These are phyloP conservation scores for Hypericum perforatum DNA, from an alignment of 345 rosid species.

Conservation along the genomic window DNA sequence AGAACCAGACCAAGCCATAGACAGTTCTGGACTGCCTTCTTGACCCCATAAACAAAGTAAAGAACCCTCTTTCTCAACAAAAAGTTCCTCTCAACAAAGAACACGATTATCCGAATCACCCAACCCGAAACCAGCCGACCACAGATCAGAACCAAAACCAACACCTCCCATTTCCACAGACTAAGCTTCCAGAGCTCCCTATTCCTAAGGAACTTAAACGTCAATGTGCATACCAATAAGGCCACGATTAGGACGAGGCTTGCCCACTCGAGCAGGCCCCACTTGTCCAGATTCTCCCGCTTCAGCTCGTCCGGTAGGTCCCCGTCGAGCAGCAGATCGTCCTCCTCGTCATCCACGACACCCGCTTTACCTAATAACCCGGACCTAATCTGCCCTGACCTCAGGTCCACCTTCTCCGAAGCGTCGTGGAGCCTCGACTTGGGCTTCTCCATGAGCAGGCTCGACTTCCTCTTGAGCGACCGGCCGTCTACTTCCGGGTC, in stretches of 20 bases:
- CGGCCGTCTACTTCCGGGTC: constrained; percentile 8
- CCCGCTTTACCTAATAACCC: constrained; percentile 17
- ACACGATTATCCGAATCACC: neutral
- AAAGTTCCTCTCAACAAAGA: neutral
- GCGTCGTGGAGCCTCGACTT: constrained; percentile 25
- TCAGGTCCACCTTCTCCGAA: constrained; percentile 17
- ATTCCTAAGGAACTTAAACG: constrained; percentile 5
- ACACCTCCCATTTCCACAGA: constrained; percentile 1
- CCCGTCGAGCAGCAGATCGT: constrained; percentile 19
- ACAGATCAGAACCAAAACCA: neutral
- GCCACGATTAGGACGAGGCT: constrained; percentile 21
- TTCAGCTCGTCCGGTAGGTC: constrained; percentile 15
- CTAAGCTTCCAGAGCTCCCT: neutral
- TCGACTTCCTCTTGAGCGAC: constrained; percentile 20
- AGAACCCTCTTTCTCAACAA: neutral
- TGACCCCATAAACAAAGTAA: neutral
- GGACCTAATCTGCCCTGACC: constrained; percentile 23
- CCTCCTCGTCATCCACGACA: constrained; percentile 20
- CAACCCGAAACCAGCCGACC: constrained; percentile 5
- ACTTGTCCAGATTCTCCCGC: constrained; percentile 12
- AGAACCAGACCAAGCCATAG: neutral
- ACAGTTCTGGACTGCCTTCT: neutral
- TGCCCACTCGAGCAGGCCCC: constrained; percentile 20
- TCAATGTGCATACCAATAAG: constrained; percentile 14
- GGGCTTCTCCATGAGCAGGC: constrained; percentile 15